These are phyloP conservation scores for Hypoxylon perforatum DNA, from an alignment of 495 filamentous ascomycete genomes.

Conservation along the genomic window DNA sequence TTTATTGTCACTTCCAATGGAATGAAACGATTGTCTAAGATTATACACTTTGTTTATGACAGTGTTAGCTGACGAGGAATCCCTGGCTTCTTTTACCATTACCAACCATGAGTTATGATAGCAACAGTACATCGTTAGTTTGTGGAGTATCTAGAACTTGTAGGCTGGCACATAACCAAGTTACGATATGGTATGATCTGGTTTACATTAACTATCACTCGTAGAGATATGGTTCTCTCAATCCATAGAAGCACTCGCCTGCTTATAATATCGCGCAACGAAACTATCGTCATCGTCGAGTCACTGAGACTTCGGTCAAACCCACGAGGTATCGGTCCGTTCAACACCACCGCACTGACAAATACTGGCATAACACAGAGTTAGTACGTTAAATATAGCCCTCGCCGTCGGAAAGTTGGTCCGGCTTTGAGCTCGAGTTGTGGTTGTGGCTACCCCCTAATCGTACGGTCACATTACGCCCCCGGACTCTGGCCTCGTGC, in stretches of 20 bases:
- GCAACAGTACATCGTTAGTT: no score
- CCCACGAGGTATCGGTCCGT: constrained; percentile 4
- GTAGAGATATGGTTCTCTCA: neutral
- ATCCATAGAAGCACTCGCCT: neutral
- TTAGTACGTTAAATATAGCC: neutral
- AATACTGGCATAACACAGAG: constrained; percentile 9
- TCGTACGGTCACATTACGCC: neutral
- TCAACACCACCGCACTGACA: constrained; percentile 13
- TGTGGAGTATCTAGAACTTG: neutral
- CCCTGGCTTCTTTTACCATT: no score
- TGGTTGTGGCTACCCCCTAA: neutral
- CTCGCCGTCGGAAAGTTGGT: constrained; percentile 1
- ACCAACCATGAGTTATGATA: no score
- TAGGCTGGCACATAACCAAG: neutral
- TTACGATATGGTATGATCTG: no score
- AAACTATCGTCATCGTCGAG: constrained; percentile 15
- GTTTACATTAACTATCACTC: no score
- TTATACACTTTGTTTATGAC: no score
- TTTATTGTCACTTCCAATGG: no score
- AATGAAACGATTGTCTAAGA: no score
- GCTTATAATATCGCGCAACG: neutral
- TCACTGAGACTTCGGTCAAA: constrained; percentile 1
- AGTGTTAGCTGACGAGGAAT: no score
- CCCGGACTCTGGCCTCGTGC: constrained; percentile 9
- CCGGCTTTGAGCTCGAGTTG: neutral